Conservation (phyloP, 1,284 basidiomycete genomes). For the Puccinia triticina region DNA sequence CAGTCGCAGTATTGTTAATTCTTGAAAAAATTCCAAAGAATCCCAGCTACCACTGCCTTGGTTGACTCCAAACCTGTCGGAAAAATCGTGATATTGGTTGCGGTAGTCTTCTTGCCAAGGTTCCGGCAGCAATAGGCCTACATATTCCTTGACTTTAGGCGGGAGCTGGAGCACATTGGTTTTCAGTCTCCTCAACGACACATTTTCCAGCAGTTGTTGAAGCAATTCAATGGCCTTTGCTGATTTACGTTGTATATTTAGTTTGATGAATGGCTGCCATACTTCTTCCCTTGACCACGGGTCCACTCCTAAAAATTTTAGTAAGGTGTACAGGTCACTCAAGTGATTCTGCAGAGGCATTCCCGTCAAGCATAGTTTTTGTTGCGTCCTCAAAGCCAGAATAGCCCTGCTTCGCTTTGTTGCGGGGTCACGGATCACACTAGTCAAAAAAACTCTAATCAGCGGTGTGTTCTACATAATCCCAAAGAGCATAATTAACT, state of each 20-base stretch:
- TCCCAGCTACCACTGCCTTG: background rate
- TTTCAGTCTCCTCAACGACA: conserved; percentile 7
- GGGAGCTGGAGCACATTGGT: background rate
- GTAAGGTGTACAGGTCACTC: background rate
- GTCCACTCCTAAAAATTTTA: background rate
- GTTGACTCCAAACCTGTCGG: background rate
- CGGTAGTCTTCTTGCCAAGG: conserved; percentile 7
- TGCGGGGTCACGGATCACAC: background rate
- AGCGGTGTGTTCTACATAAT: background rate
- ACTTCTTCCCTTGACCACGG: background rate
- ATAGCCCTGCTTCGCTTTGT: conserved; percentile 14
- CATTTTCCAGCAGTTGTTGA: no score
- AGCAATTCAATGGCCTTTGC: background rate
- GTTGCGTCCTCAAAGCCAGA: background rate
- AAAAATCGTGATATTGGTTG: background rate
- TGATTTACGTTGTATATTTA: background rate
- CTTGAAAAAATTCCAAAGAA: background rate
- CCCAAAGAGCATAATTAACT: background rate
- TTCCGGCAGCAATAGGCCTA: background rate
- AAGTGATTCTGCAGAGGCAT: conserved; percentile 5
- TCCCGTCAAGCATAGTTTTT: background rate
- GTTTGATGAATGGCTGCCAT: background rate
- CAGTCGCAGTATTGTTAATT: background rate
- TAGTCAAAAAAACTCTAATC: background rate
- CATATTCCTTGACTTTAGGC: background rate